Conservation (phyloP, 164 flowering plant genomes). For the Vitis cinerea region DNA sequence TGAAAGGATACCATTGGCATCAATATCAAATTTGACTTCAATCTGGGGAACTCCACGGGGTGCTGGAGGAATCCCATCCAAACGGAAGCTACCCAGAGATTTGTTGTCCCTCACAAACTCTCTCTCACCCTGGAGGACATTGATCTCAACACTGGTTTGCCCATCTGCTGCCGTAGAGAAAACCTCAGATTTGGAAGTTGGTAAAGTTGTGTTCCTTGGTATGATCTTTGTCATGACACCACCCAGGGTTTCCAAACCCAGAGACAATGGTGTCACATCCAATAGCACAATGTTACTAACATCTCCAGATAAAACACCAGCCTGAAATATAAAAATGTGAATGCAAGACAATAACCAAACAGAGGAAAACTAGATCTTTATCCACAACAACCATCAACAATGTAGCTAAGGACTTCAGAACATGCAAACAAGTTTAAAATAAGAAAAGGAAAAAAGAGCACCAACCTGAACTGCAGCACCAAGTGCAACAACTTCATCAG, state of each 20-base stretch:
- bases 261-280: conserved; percentile 66
- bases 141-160: conserved; percentile 80
- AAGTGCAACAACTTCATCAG: conserved; percentile 90
- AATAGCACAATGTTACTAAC: conserved; percentile 78
- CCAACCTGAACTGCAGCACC: conserved; percentile 91
- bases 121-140: conserved; percentile 82
- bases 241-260: conserved; percentile 75
- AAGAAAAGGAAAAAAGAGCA: neutral
- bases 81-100: conserved; percentile 82
- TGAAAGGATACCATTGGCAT: conserved; percentile 39
- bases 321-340: conserved; percentile 32
- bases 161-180: conserved; percentile 86
- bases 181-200: conserved; percentile 80
- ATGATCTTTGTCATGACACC: conserved; percentile 75
- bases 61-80: conserved; percentile 86
- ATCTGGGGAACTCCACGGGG: conserved; percentile 58
- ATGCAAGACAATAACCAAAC: neutral
- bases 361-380: neutral
- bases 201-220: conserved; percentile 71
- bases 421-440: neutral
- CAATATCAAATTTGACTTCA: conserved; percentile 38
- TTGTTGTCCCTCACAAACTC: conserved; percentile 87
- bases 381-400: neutral
- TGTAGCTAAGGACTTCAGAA: neutral
- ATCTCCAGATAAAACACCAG: conserved; percentile 78